Evolutionary conservation across 495 filamentous ascomycete species (phyloP), one percentile per base, ranked within the genome.

Genomic region (Bacidia rubella): DNA sequence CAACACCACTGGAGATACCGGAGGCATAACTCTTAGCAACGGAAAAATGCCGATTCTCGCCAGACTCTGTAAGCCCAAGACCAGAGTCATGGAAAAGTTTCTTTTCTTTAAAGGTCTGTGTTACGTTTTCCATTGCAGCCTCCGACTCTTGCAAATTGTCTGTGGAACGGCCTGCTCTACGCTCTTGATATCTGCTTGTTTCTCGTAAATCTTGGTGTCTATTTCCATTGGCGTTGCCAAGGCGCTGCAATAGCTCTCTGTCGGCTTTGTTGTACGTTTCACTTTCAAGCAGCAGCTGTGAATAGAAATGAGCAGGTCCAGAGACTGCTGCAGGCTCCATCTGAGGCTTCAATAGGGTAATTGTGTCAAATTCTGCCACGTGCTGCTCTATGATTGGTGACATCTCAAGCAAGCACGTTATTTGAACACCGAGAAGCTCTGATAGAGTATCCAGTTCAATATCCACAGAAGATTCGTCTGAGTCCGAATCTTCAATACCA

Each of bases 211-310:
- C 29, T 1, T 20, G 9, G 40, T 54, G 55, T 41, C 55, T 25
- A 21, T 54, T 43, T 56, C 56, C 58, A 38, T 60, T 60, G 7
- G 57, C 57, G 52, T 60, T 47, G 21, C 57, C 58, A 23, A 60
- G 49, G 2, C 58, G 58, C 35, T 59, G 52, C 15, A 52, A 39
- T 23, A 60, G 27, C 40, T 50, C 15, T 5, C 9, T 17, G 29
- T 44, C 20, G 19, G 55, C 55, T 10, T 27, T 1, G 5, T 21
- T 23, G 41, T 40, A 60, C 21, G 49, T 60, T 20, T 60, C 57
- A n/a, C n/a, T n/a, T n/a, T 20, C 35, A 41, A 21, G 55, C 48
- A 17, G 47, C 22, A 4, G 22, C 49, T 3, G 56, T 44, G 47
- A 55, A 60, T 24, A 43, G 20, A n/a, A n/a, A n/a, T n/a, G n/a